Base-by-base conservation (phyloP, 1,284 basidiomycete genomes). In the Tylopilus sp. region DNA sequence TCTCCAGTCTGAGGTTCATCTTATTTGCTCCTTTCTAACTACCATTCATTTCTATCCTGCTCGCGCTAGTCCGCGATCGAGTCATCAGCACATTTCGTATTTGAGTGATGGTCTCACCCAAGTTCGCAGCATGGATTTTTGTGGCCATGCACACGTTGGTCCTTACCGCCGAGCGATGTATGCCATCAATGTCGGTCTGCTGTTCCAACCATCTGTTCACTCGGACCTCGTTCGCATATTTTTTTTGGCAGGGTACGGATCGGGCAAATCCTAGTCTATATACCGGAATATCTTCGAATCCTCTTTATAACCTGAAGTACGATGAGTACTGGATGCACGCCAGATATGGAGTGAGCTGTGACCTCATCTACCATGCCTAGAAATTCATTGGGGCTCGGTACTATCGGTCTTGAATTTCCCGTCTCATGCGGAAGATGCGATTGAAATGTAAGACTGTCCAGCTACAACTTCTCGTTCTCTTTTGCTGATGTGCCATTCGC, bases 371-470 rank as follows among this genome's bases (percentile, higher is more conserved):
- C 29, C 26, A 13, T 22, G 16, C 8, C 24, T 16, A 26, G 49
- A 16, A 57, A 16, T 38, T 73, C 56, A 73, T 38, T 8, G 33
- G 8, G 26, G 29, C 44, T 36, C 33, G 33, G 33, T 36, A 36
- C 33, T 36, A 36, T 44, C 19, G 41, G 18, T 22, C 2, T 44
- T 44, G 41, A 44, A 44, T 44, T 44, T 44, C 41, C 41, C 41
- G 22, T 19, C 41, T 18, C 41, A 5, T 2, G 18, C 19, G 19
- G 49, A 16, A 57, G 74, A 70, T 55, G 54, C n/a, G 3, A 44
- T 72, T 38, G 53, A 66, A 0, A 2, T 72, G 70, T 72, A 58
- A 10, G 70, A 15, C 36, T n/a, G 12, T 53, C 33, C 41, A 22
- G 26, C 22, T 22, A 22, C 18, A 22, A 44, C 10, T 6, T 9